Base-by-base conservation (phyloP, 2,329 filamentous ascomycete species). In the Paraphoma chrysanthemicola region DNA sequence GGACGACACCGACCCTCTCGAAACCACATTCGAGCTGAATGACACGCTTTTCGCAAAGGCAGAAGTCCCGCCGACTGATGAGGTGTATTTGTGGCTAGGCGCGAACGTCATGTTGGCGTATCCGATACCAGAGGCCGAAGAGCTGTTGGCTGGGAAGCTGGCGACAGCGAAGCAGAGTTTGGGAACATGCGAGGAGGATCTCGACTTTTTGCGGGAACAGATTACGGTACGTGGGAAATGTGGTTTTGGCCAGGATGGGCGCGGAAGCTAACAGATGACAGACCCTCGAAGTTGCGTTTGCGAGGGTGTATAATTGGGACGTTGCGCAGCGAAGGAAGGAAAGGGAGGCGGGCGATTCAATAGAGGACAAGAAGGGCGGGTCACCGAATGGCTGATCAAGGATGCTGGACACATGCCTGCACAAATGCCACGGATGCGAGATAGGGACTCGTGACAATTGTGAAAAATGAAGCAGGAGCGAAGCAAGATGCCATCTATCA, bases 271-370 rank as follows among this genome's bases (percentile, higher is more conserved):
- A 68, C 63, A 18, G 56, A 7, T 62, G 42, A n/a, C 65, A 96
- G 92, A 97, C 93, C 0, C 89, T 99, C 82, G 95, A 99, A 78
- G 95, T 99, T 33, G 95, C 95, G 4, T 93, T 94, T 41, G 95
- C 95, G 18, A 86, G 95, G 63, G 93, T 99, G n/a, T 98, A 99
- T 79, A 99, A 99, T 78, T 98, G 95, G 94, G 95, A 99, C 72
- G 93, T 99, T 4, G 92, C 94, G 43, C 91, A 97, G 82, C 92
- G 96, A 79, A 85, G 95, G 67, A 97, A 97, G 82, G 93, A 97
- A 59, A 95, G 93, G 77, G 88, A 90, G 39, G 66, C 60, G 8
- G 74, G 70, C 14, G 80, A 83, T 41, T 80, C 79, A 46, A 79
- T 80, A 74, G 77, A 77, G 50, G 77, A 77, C 54, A 74, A 70